Evolutionary conservation across 1,284 basidiomycete species (phyloP), one percentile per base, ranked within the genome.

Genomic region (Neonothopanus nambi): DNA sequence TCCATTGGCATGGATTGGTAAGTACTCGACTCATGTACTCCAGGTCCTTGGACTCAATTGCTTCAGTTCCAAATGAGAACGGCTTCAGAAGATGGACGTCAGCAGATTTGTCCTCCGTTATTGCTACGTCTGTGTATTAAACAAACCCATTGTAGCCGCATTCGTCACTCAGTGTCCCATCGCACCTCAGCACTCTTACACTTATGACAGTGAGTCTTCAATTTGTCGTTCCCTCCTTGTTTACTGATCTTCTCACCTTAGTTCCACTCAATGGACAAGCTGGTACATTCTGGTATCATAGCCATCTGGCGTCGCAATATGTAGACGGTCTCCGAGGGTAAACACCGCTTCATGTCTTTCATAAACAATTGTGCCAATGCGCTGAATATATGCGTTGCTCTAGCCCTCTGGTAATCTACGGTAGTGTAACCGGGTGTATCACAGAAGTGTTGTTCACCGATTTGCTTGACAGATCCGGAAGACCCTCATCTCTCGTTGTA

Each of bases 91-190:
- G 63, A n/a, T n/a, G 61, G 60, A 66, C 48, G 64, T 69, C 41
- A 66, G 68, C 39, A 66, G 66, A 12, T 48, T 69, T 20, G 65
- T 67, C 55, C 35, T 64, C 44, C 52, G 53, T 15, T 51, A 61
- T 4, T 24, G 30, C 18, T 57, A 65, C 41, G 48, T 59, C 7
- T 67, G n/a, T n/a, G n/a, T n/a, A n/a, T n/a, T 51, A 49, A 55
- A 67, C 36, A 61, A 65, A 45, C n/a, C n/a, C n/a, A n/a, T n/a
- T n/a, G 65, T 64, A 5, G 55, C 61, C 5, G 60, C 65, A 7
- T 65, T 64, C 20, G 66, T 68, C 13, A 65, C 60, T 28, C 56
- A 61, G 57, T 84, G 82, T 59, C 79, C 79, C 1, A 80, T 84
- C 54, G 70, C 71, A 2, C 65, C 77, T 0, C 70, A 70, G 0